Evolutionary conservation across 169 alveolate genomes (phyloP).

Genomic region (Plasmodium berghei): DNA sequence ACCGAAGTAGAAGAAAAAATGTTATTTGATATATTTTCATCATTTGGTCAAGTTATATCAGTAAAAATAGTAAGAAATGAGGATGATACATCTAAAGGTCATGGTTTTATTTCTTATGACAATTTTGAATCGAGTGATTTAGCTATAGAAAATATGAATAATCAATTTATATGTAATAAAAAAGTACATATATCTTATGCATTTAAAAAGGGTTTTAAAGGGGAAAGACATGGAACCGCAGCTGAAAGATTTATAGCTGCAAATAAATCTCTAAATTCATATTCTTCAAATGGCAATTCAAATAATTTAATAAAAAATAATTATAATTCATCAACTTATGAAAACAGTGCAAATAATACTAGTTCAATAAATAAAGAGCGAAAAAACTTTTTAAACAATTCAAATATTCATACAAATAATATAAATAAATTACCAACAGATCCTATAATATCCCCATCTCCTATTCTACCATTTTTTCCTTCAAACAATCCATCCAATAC

Average conservation of each 20-base stretch:
- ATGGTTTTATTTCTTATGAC: slow-evolving; percentile 98
- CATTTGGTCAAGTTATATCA: slow-evolving; percentile 95
- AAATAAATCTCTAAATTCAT: slow-evolving; percentile 82
- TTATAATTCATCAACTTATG: slow-evolving; percentile 27
- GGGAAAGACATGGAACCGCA: slow-evolving; percentile 93
- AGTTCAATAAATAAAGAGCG: slow-evolving; percentile 21
- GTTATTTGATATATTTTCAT: slow-evolving; percentile 96
- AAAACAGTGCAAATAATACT: slow-evolving; percentile 31
- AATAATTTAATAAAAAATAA: slow-evolving; percentile 46
- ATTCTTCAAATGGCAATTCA: slow-evolving; percentile 75
- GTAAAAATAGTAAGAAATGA: slow-evolving; percentile 95
- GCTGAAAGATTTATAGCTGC: slow-evolving; percentile 93
- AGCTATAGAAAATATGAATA: slow-evolving; percentile 97
- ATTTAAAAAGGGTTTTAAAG: slow-evolving; percentile 96
- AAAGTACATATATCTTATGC: slow-evolving; percentile 98
- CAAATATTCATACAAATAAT: slow-evolving; percentile 6
- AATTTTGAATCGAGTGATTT: slow-evolving; percentile 98
- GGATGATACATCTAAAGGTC: slow-evolving; percentile 93
- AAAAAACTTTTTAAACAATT: slow-evolving; percentile 13
- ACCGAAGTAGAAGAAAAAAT: slow-evolving; percentile 97
- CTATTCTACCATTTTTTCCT: slow-evolving; percentile 37
- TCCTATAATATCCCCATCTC: slow-evolving; percentile 15
- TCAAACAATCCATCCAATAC: slow-evolving; percentile 9
- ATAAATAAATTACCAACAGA: slow-evolving; percentile 41
- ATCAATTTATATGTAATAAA: slow-evolving; percentile 95